Evolutionary conservation across 2,329 filamentous ascomycete genomes (phyloP), one percentile per base, ranked within the genome.

Genomic region (Aspergillus fischeri): DNA sequence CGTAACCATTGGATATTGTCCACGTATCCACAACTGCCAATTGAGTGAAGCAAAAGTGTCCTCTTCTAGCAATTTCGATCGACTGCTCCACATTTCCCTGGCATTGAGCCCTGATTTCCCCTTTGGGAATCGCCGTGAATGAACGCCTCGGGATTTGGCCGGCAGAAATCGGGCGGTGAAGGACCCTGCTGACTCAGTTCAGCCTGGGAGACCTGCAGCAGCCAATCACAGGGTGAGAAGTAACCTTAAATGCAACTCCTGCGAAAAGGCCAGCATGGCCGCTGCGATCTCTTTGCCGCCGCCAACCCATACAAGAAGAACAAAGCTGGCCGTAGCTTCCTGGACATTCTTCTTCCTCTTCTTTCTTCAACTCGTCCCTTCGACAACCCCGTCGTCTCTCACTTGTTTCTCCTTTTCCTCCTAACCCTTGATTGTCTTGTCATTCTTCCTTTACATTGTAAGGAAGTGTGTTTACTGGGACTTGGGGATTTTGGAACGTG

Each of bases 241-340:
- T 77, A 73, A 71, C 71, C 73, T 71, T 66, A 69, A 67, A 67
- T 63, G 58, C 53, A 51, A 28, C 28, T 44, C 44, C 49, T 51
- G 56, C 59, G 73, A 77, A 77, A 76, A 77, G 75, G 75, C 73
- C 75, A 77, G 70, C 68, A 71, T 77, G 73, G 74, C 72, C 71
- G 70, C 70, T 70, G 67, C 60, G 65, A 60, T 59, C 64, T 59
- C 61, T 68, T 65, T 60, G 66, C 65, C 63, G 63, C 63, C 59
- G 29, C 60, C 55, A 56, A 53, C 60, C 64, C 63, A 69, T 73
- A 71, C 68, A 73, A 73, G 69, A 67, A 65, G 57, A 58, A 27
- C 21, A 58, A 60, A 65, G 57, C 60, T 57, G 55, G 48, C 56
- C 57, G 51, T 54, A 56, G 60, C 59, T 62, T 61, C 60, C 57